Evolutionary conservation across 306 rosid species (phyloP).

Genomic region (Arachis hypogaea): DNA sequence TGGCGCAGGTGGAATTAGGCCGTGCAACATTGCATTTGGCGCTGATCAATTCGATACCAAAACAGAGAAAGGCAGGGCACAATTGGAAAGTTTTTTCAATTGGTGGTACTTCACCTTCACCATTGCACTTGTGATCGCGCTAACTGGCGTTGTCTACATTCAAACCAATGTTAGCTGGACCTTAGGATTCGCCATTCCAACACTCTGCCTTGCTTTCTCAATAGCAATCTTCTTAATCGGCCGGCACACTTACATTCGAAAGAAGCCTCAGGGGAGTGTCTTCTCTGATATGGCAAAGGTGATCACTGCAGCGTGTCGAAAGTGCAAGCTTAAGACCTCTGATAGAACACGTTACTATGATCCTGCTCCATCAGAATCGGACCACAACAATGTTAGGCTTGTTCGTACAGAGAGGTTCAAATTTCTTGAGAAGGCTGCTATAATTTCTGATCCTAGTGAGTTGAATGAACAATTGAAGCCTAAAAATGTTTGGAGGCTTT

Average conservation of each 20-base stretch:
- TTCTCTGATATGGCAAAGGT: constrained; percentile 63
- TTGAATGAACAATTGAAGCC: constrained; percentile 50
- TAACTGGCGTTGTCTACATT: constrained; percentile 69
- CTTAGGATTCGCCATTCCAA: constrained; percentile 70
- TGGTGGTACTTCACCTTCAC: constrained; percentile 92
- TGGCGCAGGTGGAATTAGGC: constrained; percentile 89
- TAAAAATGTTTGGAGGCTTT: constrained; percentile 67
- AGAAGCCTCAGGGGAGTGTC: constrained; percentile 66
- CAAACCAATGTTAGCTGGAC: constrained; percentile 85
- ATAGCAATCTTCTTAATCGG: constrained; percentile 66
- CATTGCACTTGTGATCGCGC: constrained; percentile 67
- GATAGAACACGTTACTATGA: constrained; percentile 41
- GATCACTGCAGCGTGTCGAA: constrained; percentile 60
- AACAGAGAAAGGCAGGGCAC: constrained; percentile 66
- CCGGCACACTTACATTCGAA: constrained; percentile 55
- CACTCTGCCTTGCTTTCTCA: constrained; percentile 61
- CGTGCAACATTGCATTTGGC: constrained; percentile 86
- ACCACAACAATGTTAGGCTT: constrained; percentile 22
- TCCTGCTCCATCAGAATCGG: constrained; percentile 36
- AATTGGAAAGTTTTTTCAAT: constrained; percentile 76
- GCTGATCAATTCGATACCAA: constrained; percentile 79
- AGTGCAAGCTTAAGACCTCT: constrained; percentile 29
- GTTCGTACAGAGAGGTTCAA: constrained; percentile 58
- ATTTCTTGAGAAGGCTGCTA: constrained; percentile 70
- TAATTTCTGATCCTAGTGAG: constrained; percentile 55